These are phyloP conservation scores for Diaporthe caulivora DNA, from an alignment of 2,329 filamentous ascomycete genomes.

Conservation along the genomic window DNA sequence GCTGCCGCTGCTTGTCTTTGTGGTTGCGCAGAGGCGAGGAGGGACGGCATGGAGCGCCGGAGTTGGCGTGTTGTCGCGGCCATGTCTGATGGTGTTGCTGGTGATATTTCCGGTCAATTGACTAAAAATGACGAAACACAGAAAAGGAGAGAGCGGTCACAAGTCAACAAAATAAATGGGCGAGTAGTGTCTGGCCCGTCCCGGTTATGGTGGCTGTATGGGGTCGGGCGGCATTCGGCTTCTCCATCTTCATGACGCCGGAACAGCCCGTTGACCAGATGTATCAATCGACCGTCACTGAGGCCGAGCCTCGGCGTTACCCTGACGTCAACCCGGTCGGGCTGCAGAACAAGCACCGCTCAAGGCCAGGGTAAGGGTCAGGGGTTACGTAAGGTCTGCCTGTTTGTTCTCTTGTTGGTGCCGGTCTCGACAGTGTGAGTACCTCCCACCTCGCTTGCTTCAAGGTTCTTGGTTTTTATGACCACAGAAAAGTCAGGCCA, in stretches of 20 bases:
- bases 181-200: not conserved
- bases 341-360: conserved; percentile 11
- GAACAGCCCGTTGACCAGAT: conserved; percentile 8
- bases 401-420: not conserved
- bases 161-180: conserved; percentile 11
- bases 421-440: not conserved
- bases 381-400: not conserved
- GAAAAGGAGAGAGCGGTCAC: no score
- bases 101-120: not conserved
- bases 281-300: not conserved
- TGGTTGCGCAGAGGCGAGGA: conserved; percentile 16
- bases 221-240: not conserved
- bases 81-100: conserved; percentile 24
- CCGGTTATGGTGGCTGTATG: conserved; percentile 8
- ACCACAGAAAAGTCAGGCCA: not conserved
- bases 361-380: not conserved
- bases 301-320: conserved; percentile 24
- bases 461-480: not conserved
- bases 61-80: conserved; percentile 34
- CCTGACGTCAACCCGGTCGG: conserved; percentile 27
- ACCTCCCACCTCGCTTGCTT: not conserved
- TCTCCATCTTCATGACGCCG: conserved; percentile 17
- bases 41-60: conserved; percentile 34
- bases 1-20: conserved; percentile 5
- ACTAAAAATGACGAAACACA: not conserved